Conservation (phyloP, 768 basidiomycete genomes). For the Xerocomus spinulosus region DNA sequence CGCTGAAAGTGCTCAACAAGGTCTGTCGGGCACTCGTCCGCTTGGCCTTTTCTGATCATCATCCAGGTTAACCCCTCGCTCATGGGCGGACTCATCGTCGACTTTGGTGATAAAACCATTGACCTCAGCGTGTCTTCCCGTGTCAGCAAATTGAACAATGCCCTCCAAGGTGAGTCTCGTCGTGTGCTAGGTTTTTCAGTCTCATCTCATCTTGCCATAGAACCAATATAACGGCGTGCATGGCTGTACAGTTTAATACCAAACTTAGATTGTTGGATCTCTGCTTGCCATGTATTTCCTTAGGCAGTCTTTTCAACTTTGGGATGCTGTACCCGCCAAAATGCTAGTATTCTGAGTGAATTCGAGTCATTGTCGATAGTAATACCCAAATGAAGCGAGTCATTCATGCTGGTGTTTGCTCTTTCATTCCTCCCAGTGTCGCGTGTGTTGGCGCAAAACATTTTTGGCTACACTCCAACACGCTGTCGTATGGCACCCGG, state of each 20-base stretch:
- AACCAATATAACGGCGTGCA: constrained; percentile 20
- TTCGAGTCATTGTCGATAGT: too few relatives aligned
- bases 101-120: constrained; percentile 98
- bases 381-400: too few relatives aligned
- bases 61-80: constrained; percentile 84
- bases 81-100: constrained; percentile 88
- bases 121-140: constrained; percentile 93
- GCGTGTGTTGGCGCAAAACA: too few relatives aligned
- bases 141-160: constrained; percentile 90
- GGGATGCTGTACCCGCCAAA: not conserved
- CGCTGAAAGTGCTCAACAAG: constrained; percentile 88
- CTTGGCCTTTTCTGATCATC: constrained; percentile 4
- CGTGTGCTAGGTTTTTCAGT: not conserved
- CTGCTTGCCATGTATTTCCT: constrained; percentile 1
- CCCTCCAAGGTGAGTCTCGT: constrained; percentile 66
- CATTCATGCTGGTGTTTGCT: too few relatives aligned
- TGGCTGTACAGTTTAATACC: constrained; percentile 2
- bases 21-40: constrained; percentile 36
- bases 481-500: constrained; percentile 12
- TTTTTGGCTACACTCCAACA: not conserved
- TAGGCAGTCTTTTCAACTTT: not conserved
- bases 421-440: too few relatives aligned
- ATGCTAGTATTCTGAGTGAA: too few relatives aligned
- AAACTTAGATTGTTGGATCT: constrained; percentile 9
- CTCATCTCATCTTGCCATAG: constrained; percentile 23